Evolutionary conservation across 176 grass and related monocot species (phyloP).

Genomic region (Aegilops umbellulata): DNA sequence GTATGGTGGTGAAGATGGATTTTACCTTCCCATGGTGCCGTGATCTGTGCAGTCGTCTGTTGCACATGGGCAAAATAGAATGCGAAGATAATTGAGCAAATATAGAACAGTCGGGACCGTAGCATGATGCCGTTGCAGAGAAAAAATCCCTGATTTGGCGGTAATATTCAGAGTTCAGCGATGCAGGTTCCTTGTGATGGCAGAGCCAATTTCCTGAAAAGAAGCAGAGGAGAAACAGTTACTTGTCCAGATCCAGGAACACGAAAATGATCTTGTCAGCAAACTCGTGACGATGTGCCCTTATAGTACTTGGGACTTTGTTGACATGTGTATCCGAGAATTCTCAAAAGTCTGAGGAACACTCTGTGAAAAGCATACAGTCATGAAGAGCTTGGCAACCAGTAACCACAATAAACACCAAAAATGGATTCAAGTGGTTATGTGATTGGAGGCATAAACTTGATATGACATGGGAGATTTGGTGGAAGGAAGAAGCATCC

Average conservation of each 20-base stretch:
- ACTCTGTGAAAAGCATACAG: background rate
- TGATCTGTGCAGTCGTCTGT: slow-evolving; percentile 42
- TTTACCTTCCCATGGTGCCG: slow-evolving; percentile 83
- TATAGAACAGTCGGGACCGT: background rate
- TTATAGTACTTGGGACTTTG: too few species aligned
- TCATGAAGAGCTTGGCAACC: background rate
- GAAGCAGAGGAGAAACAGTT: background rate
- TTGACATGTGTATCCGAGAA: background rate
- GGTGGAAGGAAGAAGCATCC: background rate
- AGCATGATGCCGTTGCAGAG: slow-evolving; percentile 11
- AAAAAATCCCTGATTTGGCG: background rate
- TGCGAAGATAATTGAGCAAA: slow-evolving; percentile 26
- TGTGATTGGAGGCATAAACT: background rate
- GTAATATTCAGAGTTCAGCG: background rate
- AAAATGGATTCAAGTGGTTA: too few species aligned
- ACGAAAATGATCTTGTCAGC: background rate
- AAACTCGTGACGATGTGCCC: too few species aligned
- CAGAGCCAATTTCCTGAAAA: slow-evolving; percentile 27
- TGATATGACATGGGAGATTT: background rate
- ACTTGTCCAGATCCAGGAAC: slow-evolving; percentile 11
- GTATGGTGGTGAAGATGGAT: background rate
- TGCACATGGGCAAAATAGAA: slow-evolving; percentile 37
- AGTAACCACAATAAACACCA: background rate
- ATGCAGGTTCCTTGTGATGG: background rate
- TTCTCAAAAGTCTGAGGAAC: background rate